Conservation (phyloP, 169 alveolate species). For the Eimeria tenella region DNA sequence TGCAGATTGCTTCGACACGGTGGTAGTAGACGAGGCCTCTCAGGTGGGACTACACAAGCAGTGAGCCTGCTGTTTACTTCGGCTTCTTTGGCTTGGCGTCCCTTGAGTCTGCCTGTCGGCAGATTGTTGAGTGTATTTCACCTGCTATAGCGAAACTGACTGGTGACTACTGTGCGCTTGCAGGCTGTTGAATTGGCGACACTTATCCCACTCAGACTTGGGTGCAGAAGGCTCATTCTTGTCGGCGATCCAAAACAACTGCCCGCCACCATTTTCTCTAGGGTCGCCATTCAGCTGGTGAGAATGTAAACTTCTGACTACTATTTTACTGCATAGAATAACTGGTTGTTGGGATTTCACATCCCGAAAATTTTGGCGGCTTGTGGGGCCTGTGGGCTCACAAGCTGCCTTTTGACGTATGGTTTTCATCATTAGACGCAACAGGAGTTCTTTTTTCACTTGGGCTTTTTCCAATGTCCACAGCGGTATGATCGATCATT, state of each 20-base stretch:
- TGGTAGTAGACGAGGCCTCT: constrained; percentile 98
- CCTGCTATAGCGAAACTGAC: too few relatives aligned
- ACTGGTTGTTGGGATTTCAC: neutral
- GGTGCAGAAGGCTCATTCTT: constrained; percentile 94
- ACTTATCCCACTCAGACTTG: constrained; percentile 89
- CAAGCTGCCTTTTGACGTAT: neutral
- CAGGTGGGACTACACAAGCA: constrained; percentile 84
- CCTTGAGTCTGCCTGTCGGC: too few relatives aligned
- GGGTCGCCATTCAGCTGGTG: constrained; percentile 80
- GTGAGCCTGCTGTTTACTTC: too few relatives aligned
- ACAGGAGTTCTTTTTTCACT: neutral
- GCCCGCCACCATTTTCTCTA: constrained; percentile 98
- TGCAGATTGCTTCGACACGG: constrained; percentile 94
- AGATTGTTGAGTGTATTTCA: too few relatives aligned
- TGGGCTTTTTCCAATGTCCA: neutral
- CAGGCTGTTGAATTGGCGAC: constrained; percentile 90
- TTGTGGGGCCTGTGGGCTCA: neutral
- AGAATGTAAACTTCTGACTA: neutral
- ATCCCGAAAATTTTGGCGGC: neutral
- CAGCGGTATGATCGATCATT: constrained; percentile 91
- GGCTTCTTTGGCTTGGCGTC: too few relatives aligned
- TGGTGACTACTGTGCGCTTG: neutral
- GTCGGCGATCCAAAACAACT: constrained; percentile 99
- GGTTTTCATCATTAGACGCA: neutral
- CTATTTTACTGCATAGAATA: neutral